These are phyloP conservation scores for Aspergillus bertholletiae DNA, from an alignment of 495 filamentous ascomycete species.

Conservation along the genomic window DNA sequence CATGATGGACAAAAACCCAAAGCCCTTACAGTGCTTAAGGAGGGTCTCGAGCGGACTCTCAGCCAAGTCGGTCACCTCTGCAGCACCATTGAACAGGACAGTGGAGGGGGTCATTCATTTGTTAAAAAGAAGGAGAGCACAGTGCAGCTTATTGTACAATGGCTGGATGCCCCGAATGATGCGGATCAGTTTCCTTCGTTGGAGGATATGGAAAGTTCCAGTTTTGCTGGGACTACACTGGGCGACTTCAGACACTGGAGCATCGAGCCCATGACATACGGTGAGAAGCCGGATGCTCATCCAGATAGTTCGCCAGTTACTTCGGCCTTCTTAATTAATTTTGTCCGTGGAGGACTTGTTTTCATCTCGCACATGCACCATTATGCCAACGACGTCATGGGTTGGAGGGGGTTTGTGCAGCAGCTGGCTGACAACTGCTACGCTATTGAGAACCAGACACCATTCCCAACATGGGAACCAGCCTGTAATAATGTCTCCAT, in stretches of 20 bases:
- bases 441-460: conserved; percentile 23
- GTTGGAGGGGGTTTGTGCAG: conserved; percentile 29
- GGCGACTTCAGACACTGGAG: conserved; percentile 27
- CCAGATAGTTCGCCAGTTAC: conserved; percentile 26
- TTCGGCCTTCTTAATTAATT: conserved; percentile 36
- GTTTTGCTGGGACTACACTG: conserved; percentile 1
- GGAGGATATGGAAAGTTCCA: conserved; percentile 6
- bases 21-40: conserved; percentile 18
- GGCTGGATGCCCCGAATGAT: conserved; percentile 24
- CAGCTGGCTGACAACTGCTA: conserved; percentile 42
- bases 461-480: conserved; percentile 29
- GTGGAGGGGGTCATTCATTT: conserved; percentile 29
- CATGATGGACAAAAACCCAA: conserved; percentile 23
- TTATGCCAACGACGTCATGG: conserved; percentile 39
- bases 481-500: conserved; percentile 27
- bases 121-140: conserved; percentile 37
- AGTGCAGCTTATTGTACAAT: conserved; percentile 35
- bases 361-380: conserved; percentile 41
- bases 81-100: conserved; percentile 36
- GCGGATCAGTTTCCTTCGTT: conserved; percentile 17
- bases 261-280: conserved; percentile 30
- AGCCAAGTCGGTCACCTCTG: conserved; percentile 38
- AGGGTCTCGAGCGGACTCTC: conserved; percentile 34
- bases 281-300: conserved; percentile 34
- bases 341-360: conserved; percentile 37